Conservation (phyloP, 768 basidiomycete species). For the Leccinum broughii region DNA sequence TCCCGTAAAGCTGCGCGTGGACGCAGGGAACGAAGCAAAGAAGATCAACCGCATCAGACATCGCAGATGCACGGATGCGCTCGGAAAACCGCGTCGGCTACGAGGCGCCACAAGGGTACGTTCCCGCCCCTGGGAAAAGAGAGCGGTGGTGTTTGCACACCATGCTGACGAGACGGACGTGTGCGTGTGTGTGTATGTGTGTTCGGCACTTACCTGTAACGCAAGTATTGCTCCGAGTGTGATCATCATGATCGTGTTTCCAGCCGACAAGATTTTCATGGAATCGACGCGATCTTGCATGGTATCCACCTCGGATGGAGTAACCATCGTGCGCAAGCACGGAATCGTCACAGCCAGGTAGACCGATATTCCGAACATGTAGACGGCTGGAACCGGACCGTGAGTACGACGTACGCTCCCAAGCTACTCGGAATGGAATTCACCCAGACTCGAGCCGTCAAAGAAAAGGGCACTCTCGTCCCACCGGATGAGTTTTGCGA, state of each 20-base stretch:
- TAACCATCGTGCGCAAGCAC: constrained; percentile 71
- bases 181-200: background rate
- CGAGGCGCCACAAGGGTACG: constrained; percentile 7
- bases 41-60: constrained; percentile 6
- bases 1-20: constrained; percentile 9
- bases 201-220: constrained; percentile 61
- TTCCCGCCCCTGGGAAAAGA: constrained; percentile 13
- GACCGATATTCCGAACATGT: constrained; percentile 73
- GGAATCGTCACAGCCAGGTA: constrained; percentile 85
- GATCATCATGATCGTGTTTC: constrained; percentile 79
- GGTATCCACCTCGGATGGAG: constrained; percentile 57
- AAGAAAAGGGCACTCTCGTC: constrained; percentile 94
- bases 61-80: background rate
- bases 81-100: constrained; percentile 13
- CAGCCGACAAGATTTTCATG: constrained; percentile 79
- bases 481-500: constrained; percentile 84
- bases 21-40: constrained; percentile 8
- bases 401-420: constrained; percentile 11
- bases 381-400: constrained; percentile 52
- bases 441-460: constrained; percentile 87
- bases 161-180: background rate
- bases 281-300: constrained; percentile 72
- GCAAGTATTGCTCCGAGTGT: constrained; percentile 63
- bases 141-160: constrained; percentile 3
- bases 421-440: constrained; percentile 20